Evolutionary conservation across 2,329 filamentous ascomycete genomes (phyloP), one percentile per base, ranked within the genome.

Genomic region (Neopestalotiopsis clavispora): DNA sequence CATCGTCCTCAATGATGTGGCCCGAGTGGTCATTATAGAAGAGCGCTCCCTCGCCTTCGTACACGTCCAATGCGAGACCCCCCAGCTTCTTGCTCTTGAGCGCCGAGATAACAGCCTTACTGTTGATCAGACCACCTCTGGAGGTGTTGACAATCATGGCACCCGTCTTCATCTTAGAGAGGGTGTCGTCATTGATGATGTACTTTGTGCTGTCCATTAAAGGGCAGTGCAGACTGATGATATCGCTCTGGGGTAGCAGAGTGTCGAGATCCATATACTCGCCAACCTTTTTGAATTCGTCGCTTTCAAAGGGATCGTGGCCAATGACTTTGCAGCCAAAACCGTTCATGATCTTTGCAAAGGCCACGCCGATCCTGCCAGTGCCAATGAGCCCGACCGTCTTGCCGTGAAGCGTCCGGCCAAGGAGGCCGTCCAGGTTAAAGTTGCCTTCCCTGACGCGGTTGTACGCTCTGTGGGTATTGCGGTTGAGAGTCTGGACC

Each of bases 371-470:
- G 69, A 93, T 93, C 70, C 85, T 86, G 4, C 91, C 91, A 0
- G 89, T 87, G 34, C 91, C 91, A 1, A 92, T 78, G 60, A 93
- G 80, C 6, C 91, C 91, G 3, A 92, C 89, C 1, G 89, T 92
- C 80, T 90, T 90, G 61, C 89, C 88, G 73, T 85, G 76, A 17
- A 92, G 81, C 1, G 89, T 92, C 60, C 79, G 82, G 2, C 90
- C 90, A 17, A 90, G 80, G n/a, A 90, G 79, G 1, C 90, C 90
- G 70, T 90, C 85, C 40, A 92, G 85, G 59, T 84, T 86, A 76
- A 92, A 92, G 77, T 92, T 92, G 64, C 87, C 89, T 77, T 92
- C 89, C 58, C 90, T 87, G 23, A 91, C 90, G 32, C 90, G 87
- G 76, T 90, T 91, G 79, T 90, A 92, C 3, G 90, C 89, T 28